Evolutionary conservation across 805 yeast genomes (phyloP), one percentile per base, ranked within the genome.

Genomic region (Saturnispora serradocipensis): DNA sequence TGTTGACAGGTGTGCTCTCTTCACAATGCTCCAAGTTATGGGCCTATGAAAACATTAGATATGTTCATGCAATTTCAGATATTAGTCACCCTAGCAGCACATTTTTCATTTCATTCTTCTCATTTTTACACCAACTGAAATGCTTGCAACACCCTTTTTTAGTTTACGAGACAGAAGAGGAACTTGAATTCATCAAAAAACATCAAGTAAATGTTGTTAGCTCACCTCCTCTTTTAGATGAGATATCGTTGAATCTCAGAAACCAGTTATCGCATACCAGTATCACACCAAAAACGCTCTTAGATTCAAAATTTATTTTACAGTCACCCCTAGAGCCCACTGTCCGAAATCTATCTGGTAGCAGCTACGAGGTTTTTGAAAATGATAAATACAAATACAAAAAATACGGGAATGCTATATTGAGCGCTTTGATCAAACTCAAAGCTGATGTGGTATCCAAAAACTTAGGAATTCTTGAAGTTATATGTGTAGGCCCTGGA

Each of bases 401-500:
- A 8, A 73, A 74, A 54, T 90, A 90, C 62, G 82, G 75, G 53
- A 59, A 68, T 27, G 95, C 96, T 1, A 77, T 86, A 5, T 69
- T 67, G 25, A 63, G 72, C 43, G 88, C 90, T 0, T 53, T 85
- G 16, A 58, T 59, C 39, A 75, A 65, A 51, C 58, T 75, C 18
- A 61, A 60, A 20, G 4, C 9, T 5, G n/a, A 27, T 8, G 24
- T 18, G 5, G 44, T 46, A 24, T 27, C 22, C 7, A 25, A n/a
- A 13, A 7, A 47, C 9, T 4, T n/a, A 7, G 36, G n/a, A 20
- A n/a, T 18, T 8, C 24, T 55, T 73, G 27, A 67, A 15, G 67
- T 86, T 8, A 73, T 85, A 4, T 75, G 90, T 2, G 81, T 85
- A 2, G 97, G 97, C 0, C 93, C 97, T 0, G 97, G 97, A 1